Conservation (phyloP, 2,329 filamentous ascomycete species). For the Colletotrichum euphorbiae region DNA sequence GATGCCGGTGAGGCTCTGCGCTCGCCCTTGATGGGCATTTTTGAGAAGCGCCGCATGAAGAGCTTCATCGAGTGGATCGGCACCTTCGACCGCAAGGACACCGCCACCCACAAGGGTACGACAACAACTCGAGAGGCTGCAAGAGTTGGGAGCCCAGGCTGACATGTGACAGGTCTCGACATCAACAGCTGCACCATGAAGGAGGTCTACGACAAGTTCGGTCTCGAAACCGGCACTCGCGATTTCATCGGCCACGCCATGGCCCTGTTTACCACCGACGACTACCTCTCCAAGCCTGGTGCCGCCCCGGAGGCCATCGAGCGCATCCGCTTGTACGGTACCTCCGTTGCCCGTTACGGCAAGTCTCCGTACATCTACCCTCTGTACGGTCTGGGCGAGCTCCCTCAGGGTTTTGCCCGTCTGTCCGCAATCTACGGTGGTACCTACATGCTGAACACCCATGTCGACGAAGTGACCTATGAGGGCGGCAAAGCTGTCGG, state of each 20-base stretch:
- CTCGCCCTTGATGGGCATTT: constrained; percentile 95
- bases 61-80: constrained; percentile 97
- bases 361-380: constrained; percentile 99
- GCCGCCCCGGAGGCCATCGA: constrained; percentile 86
- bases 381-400: constrained; percentile 94
- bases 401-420: constrained; percentile 97
- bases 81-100: constrained; percentile 83
- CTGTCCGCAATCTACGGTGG: constrained; percentile 98
- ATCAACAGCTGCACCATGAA: constrained; percentile 87
- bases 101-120: constrained; percentile 89
- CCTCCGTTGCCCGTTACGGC: constrained; percentile 96
- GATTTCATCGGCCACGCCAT: constrained; percentile 99
- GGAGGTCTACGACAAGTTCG: constrained; percentile 99
- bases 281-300: constrained; percentile 81
- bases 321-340: constrained; percentile 95
- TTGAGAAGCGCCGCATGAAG: constrained; percentile 98
- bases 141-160: not conserved
- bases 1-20: constrained; percentile 90
- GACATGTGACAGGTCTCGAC: constrained; percentile 73
- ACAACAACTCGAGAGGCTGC: constrained; percentile 26
- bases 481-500: constrained; percentile 88
- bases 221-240: constrained; percentile 86
- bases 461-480: constrained; percentile 89
- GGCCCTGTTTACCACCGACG: constrained; percentile 93
- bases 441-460: constrained; percentile 99